Percentiles rank a stretch among this genome's conserved stretches.
phyloP scores from a whole-genome alignment of 768 basidiomycete species.

The Rubroboletus pulcherrimus region DNA sequence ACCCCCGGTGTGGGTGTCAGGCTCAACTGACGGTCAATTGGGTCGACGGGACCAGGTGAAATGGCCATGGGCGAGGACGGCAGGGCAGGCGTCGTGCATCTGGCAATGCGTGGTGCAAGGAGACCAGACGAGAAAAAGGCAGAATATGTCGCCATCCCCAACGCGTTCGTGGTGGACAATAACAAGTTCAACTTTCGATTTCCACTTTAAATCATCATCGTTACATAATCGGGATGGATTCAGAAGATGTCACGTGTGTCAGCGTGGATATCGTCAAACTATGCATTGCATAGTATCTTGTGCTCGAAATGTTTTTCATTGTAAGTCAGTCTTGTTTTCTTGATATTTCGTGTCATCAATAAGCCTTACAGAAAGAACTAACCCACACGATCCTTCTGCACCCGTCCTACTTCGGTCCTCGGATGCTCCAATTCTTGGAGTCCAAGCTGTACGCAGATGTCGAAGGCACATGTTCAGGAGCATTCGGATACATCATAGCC shows the following conservation, averaged over 20 bases:
- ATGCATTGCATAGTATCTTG: background rate
- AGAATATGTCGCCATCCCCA: conserved; percentile 49
- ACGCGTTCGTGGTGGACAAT: background rate
- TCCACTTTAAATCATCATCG: conserved; percentile 5
- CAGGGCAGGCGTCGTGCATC: conserved; percentile 23
- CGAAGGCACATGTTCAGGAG: conserved; percentile 95
- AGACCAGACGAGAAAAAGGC: conserved; percentile 70
- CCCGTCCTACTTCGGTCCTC: conserved; percentile 96
- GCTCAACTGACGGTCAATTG: conserved; percentile 36
- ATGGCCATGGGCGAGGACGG: conserved; percentile 23
- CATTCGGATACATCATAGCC: conserved; percentile 92
- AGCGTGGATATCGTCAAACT: background rate
- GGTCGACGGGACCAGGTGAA: conserved; percentile 22
- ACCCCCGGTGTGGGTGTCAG: conserved; percentile 34
- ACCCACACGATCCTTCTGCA: conserved; percentile 97
- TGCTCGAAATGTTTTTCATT: conserved; percentile 62
- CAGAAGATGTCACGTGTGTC: conserved; percentile 13
- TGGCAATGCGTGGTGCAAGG: conserved; percentile 44
- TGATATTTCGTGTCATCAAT: conserved; percentile 1
- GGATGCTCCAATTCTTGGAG: conserved; percentile 90
- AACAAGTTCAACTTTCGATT: conserved; percentile 19
- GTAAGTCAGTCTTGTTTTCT: conserved; percentile 37
- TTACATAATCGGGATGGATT: conserved; percentile 18
- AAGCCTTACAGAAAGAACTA: conserved; percentile 73
- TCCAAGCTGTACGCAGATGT: conserved; percentile 94